Evolutionary conservation across 371 early-diverging fungal species (phyloP).

Genomic region (Chytridium lagenaria): DNA sequence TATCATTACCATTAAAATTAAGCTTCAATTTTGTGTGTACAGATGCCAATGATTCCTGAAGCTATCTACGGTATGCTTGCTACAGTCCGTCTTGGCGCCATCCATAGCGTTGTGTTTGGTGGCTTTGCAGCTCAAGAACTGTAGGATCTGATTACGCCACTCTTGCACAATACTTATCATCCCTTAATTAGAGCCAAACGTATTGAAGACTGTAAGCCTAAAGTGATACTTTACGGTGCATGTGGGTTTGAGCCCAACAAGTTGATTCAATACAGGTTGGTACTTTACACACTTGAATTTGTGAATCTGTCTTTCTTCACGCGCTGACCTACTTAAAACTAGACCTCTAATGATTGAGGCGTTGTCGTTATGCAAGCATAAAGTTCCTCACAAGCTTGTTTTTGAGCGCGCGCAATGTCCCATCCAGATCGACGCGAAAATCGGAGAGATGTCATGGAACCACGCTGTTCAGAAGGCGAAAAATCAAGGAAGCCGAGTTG

Average conservation of each 20-base stretch:
- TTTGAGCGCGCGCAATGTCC: slow-evolving; percentile 64
- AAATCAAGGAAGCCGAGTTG: neutral
- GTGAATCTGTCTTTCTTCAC: too few species aligned
- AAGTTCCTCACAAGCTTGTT: slow-evolving; percentile 62
- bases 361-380: slow-evolving; percentile 57
- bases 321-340: too few species aligned
- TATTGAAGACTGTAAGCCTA: slow-evolving; percentile 78
- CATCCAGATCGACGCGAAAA: slow-evolving; percentile 54
- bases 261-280: slow-evolving; percentile 69
- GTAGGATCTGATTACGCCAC: slow-evolving; percentile 5
- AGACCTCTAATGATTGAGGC: slow-evolving; percentile 72
- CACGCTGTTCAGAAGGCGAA: slow-evolving; percentile 54
- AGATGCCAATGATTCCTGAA: slow-evolving; percentile 76
- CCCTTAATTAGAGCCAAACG: slow-evolving; percentile 64
- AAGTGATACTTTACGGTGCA: slow-evolving; percentile 74
- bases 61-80: slow-evolving; percentile 92
- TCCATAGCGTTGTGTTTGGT: slow-evolving; percentile 86
- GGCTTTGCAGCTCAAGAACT: slow-evolving; percentile 87
- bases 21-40: slow-evolving; percentile 8
- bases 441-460: slow-evolving; percentile 68
- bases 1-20: slow-evolving; percentile 12
- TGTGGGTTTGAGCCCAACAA: slow-evolving; percentile 78
- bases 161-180: neutral
- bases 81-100: slow-evolving; percentile 90
- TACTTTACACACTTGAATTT: too few species aligned